Base-by-base conservation (phyloP, 257 asterid genomes). In the Pogostemon cablin region DNA sequence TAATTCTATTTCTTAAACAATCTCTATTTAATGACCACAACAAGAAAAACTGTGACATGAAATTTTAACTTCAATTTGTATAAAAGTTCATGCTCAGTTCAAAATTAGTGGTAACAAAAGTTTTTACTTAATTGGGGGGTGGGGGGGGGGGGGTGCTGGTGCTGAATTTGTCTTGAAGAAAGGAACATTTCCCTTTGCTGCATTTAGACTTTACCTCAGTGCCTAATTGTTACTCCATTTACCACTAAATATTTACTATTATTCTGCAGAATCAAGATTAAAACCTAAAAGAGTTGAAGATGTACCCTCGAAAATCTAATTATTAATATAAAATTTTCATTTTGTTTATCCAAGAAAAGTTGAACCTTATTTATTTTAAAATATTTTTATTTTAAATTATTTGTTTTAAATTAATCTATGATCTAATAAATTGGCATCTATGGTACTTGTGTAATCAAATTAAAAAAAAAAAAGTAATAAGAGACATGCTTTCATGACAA, bases 121-220 rank as follows among this genome's bases (percentile, higher is more conserved):
- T 25, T 25, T 25, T 25, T 25, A 25, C 5, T 41, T 41, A 41
- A 4, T 41, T 41, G 0, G 44, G 44, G 3, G 44, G 44, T 6
- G 3, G 11, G n/a, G 8, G n/a, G 12, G 62, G 62, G 4, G 3
- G 44, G 49, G 34, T 15, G 39, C 3, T 5, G 48, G n/a, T 0
- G 42, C 49, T 62, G 70, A 11, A 61, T 72, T 72, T 64, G 49
- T 46, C 72, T 44, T 73, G 39, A 73, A 43, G 72, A 73, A 73
- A 68, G 39, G 71, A 42, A 52, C 59, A 69, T 35, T 47, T 46
- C 67, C 50, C 48, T 68, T 75, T 62, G 75, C 57, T 42, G 39
- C 71, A 68, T 41, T 52, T 67, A 52, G 41, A 74, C 73, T 34
- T 58, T 25, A 66, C 10, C 12, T 68, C 53, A 2, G 17, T 35